A percentile compares a stretch with the other conserved stretches of the same genome.
Conservation (phyloP, 176 grass and related monocot species). For the Lolium rigidum region DNA sequence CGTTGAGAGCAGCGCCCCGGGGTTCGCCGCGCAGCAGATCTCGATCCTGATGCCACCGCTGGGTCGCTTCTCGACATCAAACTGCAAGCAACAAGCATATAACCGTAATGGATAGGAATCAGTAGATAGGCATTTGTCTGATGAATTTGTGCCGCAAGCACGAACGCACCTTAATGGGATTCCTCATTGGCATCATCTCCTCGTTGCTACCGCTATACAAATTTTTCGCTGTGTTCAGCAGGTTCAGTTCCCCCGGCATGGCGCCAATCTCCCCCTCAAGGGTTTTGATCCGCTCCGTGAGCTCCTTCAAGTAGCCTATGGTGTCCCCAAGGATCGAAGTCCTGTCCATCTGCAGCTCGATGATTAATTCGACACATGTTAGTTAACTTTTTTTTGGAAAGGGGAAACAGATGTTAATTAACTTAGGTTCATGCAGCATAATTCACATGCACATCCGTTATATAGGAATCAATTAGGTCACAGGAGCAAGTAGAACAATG, state of each 20-base stretch:
- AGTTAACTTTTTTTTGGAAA: no score
- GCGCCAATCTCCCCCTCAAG: constrained; percentile 63
- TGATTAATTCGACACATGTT: background rate
- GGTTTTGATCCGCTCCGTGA: constrained; percentile 67
- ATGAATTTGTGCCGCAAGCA: background rate
- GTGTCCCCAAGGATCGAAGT: constrained; percentile 90
- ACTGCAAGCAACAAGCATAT: no score
- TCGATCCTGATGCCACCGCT: constrained; percentile 64
- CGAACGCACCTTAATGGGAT: constrained; percentile 63
- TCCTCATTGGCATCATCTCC: constrained; percentile 74
- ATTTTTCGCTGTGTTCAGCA: constrained; percentile 51
- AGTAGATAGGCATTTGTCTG: background rate
- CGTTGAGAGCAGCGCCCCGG: constrained; percentile 61
- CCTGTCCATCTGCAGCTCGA: constrained; percentile 68
- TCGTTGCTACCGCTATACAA: constrained; percentile 40
- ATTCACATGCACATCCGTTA: no score
- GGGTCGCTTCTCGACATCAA: constrained; percentile 57
- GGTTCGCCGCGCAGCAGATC: constrained; percentile 71
- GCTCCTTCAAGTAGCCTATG: constrained; percentile 86
- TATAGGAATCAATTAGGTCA: background rate
- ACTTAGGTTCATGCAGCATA: no score
- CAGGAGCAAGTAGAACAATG: background rate
- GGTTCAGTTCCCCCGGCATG: constrained; percentile 48
- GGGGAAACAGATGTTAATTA: no score
- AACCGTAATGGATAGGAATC: constrained; percentile 15